Evolutionary conservation across 169 alveolate genomes (phyloP).

Genomic region (Miamiensis avidus): DNA sequence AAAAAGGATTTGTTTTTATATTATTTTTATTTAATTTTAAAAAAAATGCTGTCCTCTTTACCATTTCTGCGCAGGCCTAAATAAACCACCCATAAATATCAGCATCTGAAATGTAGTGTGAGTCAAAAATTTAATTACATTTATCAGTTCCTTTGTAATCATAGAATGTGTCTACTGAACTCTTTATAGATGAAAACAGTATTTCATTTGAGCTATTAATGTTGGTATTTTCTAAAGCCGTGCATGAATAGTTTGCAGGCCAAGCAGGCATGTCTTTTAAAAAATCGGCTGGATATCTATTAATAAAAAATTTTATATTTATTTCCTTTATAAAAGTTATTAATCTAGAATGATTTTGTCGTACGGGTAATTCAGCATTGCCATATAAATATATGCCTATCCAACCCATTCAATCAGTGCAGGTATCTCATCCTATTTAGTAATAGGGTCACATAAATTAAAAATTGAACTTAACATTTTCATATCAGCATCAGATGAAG

Average conservation of each 20-base stretch:
- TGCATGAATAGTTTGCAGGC: slow-evolving; percentile 65
- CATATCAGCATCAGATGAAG: slow-evolving; percentile 28
- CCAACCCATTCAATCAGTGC: slow-evolving; percentile 30
- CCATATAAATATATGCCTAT: slow-evolving; percentile 58
- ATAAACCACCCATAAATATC: slow-evolving; percentile 63
- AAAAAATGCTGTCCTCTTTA: background rate
- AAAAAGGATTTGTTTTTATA: too few species aligned
- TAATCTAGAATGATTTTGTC: background rate
- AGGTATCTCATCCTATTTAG: slow-evolving; percentile 26
- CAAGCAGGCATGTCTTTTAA: slow-evolving; percentile 59
- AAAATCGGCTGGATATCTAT: slow-evolving; percentile 34
- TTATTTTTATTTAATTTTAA: too few species aligned
- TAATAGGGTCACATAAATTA: slow-evolving; percentile 45
- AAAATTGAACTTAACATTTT: slow-evolving; percentile 17
- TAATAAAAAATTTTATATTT: too few species aligned
- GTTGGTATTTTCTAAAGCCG: slow-evolving; percentile 1
- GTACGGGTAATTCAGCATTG: slow-evolving; percentile 73
- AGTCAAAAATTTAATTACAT: slow-evolving; percentile 30
- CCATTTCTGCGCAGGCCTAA: slow-evolving; percentile 66
- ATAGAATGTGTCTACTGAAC: slow-evolving; percentile 35
- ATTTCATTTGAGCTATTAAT: background rate
- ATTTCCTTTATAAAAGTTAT: background rate
- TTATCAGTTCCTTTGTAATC: slow-evolving; percentile 32
- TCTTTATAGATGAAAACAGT: slow-evolving; percentile 23
- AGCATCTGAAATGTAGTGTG: slow-evolving; percentile 45